Percentiles rank a stretch among this genome's conserved stretches.
Conservation (phyloP, 352 stramenopile genomes). For the Blastocystis hominis region DNA sequence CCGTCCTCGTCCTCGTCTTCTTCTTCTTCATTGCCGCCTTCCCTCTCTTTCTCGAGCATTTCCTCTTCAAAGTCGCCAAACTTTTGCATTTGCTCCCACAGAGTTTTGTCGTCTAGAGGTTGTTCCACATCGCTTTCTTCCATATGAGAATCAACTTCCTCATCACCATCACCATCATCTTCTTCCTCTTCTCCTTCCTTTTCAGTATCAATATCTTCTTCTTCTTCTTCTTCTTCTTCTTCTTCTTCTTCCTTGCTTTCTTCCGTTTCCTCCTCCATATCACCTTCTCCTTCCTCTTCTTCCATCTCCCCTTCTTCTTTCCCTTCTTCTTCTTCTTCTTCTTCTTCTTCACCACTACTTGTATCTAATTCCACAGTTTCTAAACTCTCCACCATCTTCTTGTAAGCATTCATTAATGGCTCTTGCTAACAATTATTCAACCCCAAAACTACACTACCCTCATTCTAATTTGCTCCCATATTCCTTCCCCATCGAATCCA, state of each 20-base stretch:
- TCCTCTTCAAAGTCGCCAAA: not conserved
- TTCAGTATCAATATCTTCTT: slow-evolving; percentile 19
- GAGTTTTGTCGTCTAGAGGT: not conserved
- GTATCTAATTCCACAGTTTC: not conserved
- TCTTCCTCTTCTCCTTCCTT: slow-evolving; percentile 33
- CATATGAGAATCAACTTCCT: slow-evolving; percentile 63
- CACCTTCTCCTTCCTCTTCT: not conserved
- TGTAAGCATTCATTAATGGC: not conserved
- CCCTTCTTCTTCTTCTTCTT: slow-evolving; percentile 64
- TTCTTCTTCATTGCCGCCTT: not conserved
- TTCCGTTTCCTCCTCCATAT: slow-evolving; percentile 1
- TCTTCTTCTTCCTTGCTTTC: slow-evolving; percentile 56
- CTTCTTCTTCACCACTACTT: not conserved
- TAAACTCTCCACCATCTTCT: not conserved
- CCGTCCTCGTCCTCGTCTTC: slow-evolving; percentile 50
- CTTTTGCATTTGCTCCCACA: not conserved
- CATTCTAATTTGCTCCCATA: slow-evolving; percentile 24
- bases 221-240: slow-evolving; percentile 27
- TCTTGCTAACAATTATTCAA: not conserved
- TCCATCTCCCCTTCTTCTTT: slow-evolving; percentile 54
- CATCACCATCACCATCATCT: not conserved
- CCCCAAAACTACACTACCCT: not conserved
- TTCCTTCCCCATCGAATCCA: slow-evolving; percentile 39
- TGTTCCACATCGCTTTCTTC: not conserved
- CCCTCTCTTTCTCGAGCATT: not conserved